Percentiles rank a stretch among this genome's conserved stretches.
These are phyloP conservation scores for Megacollybia platyphylla DNA, from an alignment of 1,284 basidiomycete species.

Conservation along the genomic window DNA sequence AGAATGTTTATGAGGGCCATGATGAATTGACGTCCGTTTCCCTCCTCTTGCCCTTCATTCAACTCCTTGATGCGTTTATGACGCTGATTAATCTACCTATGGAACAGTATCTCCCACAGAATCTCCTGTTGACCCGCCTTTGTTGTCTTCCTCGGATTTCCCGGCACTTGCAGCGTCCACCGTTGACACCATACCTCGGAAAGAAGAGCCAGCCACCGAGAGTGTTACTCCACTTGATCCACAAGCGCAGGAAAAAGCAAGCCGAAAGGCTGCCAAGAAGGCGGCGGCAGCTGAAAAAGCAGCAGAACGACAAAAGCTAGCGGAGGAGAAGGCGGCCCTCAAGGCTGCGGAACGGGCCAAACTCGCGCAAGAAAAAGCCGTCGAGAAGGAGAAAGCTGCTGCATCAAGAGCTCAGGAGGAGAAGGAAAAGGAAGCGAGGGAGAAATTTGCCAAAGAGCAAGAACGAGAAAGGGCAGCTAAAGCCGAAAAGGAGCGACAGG, in stretches of 20 bases:
- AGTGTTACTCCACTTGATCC: slow-evolving; percentile 15
- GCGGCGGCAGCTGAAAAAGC: slow-evolving; percentile 46
- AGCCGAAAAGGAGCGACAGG: slow-evolving; percentile 15
- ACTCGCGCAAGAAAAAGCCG: slow-evolving; percentile 27
- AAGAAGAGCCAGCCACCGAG: slow-evolving; percentile 18
- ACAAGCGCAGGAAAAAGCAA: slow-evolving; percentile 39
- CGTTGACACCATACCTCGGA: slow-evolving; percentile 8
- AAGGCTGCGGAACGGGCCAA: slow-evolving; percentile 38
- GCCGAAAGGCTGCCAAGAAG: slow-evolving; percentile 48
- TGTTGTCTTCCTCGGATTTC: slow-evolving; percentile 60
- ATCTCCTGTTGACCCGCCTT: slow-evolving; percentile 35
- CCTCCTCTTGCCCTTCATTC: slow-evolving; percentile 7
- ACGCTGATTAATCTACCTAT: slow-evolving; percentile 36
- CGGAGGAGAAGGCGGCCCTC: slow-evolving; percentile 38
- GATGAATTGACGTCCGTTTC: slow-evolving; percentile 16
- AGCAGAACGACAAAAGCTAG: slow-evolving; percentile 37
- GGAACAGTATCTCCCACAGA: slow-evolving; percentile 31
- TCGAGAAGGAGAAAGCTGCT: slow-evolving; percentile 28
- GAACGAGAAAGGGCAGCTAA: slow-evolving; percentile 19
- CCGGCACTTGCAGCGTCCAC: slow-evolving; percentile 37
- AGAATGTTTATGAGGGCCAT: slow-evolving; percentile 9
- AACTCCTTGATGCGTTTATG: slow-evolving; percentile 12
- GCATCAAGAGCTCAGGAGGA: slow-evolving; percentile 22
- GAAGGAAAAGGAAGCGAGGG: slow-evolving; percentile 25
- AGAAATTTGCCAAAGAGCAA: slow-evolving; percentile 25